These are phyloP conservation scores for Xylaria sp. DNA, from an alignment of 2,329 filamentous ascomycete species.

Conservation along the genomic window DNA sequence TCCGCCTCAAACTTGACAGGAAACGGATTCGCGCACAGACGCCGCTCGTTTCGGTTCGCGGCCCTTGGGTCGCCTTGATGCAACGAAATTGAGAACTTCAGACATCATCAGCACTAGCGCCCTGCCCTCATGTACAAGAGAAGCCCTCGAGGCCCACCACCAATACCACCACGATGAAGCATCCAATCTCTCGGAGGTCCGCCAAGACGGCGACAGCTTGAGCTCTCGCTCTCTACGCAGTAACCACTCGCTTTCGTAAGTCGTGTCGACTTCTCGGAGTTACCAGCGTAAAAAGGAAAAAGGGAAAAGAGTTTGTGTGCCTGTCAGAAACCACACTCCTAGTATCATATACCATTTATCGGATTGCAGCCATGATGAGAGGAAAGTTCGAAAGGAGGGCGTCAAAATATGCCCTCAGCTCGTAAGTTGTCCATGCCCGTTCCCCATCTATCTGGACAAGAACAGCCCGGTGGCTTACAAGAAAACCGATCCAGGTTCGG, in stretches of 20 bases:
- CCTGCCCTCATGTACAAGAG: not conserved
- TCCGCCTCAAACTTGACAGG: slow-evolving; percentile 8
- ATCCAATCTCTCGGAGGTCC: slow-evolving; percentile 19
- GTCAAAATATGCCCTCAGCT: slow-evolving; percentile 19
- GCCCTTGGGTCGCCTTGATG: slow-evolving; percentile 17
- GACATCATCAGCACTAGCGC: slow-evolving; percentile 7
- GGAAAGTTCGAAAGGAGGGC: slow-evolving; percentile 21
- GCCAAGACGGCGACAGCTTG: slow-evolving; percentile 20
- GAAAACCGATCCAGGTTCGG: slow-evolving; percentile 16
- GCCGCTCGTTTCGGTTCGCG: slow-evolving; percentile 19
- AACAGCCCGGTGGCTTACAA: slow-evolving; percentile 1
- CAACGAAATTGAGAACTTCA: slow-evolving; percentile 12
- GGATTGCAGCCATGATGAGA: slow-evolving; percentile 23
- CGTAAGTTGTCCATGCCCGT: slow-evolving; percentile 22
- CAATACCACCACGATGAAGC: slow-evolving; percentile 5
- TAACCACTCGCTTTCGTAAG: not conserved
- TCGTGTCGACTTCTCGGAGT: slow-evolving; percentile 4
- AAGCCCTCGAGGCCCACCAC: slow-evolving; percentile 2
- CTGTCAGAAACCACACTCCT: too few relatives aligned
- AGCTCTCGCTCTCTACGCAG: slow-evolving; percentile 1
- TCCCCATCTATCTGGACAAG: not conserved
- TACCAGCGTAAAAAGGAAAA: slow-evolving; percentile 1
- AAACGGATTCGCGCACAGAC: slow-evolving; percentile 9
- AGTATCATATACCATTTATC: slow-evolving; percentile 1
- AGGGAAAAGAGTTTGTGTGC: not conserved